Evolutionary conservation across 1,139 yeast genomes (phyloP), one percentile per base, ranked within the genome.

Genomic region (Yamadazyma dushanensis): DNA sequence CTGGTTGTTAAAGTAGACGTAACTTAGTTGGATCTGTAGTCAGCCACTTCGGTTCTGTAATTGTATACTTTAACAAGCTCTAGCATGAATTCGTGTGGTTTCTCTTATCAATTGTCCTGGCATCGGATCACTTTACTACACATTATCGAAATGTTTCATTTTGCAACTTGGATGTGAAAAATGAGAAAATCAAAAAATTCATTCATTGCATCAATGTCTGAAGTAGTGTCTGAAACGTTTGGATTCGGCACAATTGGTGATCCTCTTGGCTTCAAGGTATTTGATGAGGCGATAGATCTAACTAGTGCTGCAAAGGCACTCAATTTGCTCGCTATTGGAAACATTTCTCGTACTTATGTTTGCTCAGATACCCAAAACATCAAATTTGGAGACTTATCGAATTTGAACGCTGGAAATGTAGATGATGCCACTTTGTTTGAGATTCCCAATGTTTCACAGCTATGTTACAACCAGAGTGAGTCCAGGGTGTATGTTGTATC

Each of bases 171-270:
- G n/a, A 5, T 5, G 15, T 8, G 26, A 23, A 11, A 23, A 5
- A 23, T 13, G 16, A 23, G 15, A 23, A 23, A 23, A 5, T 23
- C 5, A 25, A 25, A 25, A 25, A 25, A 15, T 25, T 15, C 27
- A 25, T 18, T 21, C 17, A 17, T 8, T 20, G 15, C 27, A 30
- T 8, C 26, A 11, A 38, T 38, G 41, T 10, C 35, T 20, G 70
- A 65, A 49, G 36, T 47, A 13, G 45, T 56, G 8, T 57, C 73
- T 2, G 73, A 70, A 45, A 65, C 61, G 46, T 56, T 66, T 36
- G 74, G 73, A 19, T 70, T 66, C 54, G 58, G 59, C 36, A 48
- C 62, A 14, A 49, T 54, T 29, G 51, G 57, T 3, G 45, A 41
- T 3, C 55, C 50, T 13, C 53, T 51, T 13, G 73, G 72, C 2